Evolutionary conservation across 768 basidiomycete species (phyloP).

Genomic region (Xerocomellus dryophilus): DNA sequence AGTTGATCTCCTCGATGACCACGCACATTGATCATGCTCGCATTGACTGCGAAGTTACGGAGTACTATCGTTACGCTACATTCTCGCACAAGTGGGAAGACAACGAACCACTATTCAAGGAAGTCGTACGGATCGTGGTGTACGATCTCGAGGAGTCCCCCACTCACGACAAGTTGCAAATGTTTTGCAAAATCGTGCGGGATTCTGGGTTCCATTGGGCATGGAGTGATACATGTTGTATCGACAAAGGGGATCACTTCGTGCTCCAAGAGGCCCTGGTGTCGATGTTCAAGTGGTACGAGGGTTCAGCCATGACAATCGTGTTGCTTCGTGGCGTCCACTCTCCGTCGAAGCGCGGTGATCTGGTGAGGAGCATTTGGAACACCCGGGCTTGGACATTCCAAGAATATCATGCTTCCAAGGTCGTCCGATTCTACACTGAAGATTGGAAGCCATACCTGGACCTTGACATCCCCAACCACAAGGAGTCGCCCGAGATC

Average conservation of each 20-base stretch:
- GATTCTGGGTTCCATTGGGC: background rate
- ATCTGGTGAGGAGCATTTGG: background rate
- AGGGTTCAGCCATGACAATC: background rate
- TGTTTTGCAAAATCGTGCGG: background rate
- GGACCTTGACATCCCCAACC: background rate
- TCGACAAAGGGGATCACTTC: background rate
- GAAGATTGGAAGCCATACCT: background rate
- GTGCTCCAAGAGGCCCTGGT: background rate
- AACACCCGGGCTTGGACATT: background rate
- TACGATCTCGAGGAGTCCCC: background rate
- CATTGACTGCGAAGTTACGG: background rate
- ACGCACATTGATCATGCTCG: background rate
- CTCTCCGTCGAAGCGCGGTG: background rate
- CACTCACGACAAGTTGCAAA: background rate
- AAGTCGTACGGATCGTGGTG: background rate
- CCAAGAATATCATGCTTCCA: background rate
- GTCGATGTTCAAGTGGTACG: background rate
- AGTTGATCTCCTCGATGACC: slow-evolving; percentile 5
- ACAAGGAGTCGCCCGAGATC: background rate
- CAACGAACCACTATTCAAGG: background rate
- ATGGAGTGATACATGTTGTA: background rate
- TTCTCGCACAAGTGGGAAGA: background rate
- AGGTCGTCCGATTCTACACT: background rate
- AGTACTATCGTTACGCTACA: background rate
- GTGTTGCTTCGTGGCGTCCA: background rate